Evolutionary conservation across 257 asterid species (phyloP), one percentile per base, ranked within the genome.

Genomic region (Ligustrum vulgare): DNA sequence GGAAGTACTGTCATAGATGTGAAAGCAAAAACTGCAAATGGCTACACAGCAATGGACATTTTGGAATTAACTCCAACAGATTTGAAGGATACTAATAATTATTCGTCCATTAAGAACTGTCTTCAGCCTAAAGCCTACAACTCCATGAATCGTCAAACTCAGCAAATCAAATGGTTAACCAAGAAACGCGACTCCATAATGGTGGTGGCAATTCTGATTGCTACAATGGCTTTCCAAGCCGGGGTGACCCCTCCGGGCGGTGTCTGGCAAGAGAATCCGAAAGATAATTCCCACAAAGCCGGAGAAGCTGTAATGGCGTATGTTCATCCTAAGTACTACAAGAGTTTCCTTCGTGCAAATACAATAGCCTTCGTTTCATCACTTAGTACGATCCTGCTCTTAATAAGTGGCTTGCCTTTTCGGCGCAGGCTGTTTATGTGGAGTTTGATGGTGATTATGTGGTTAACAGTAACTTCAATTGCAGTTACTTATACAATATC

Each of bases 341-440:
- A 69, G 39, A 79, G 34, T 69, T 84, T 83, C 78, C 25, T 84
- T 31, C 77, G 83, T 0, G 58, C 79, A 20, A 90, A 90, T 39
- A 85, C 90, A 0, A 54, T 84, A 22, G 86, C 86, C 70, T 90
- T 88, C 8, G 86, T 28, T 28, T 28, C 31, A 28, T 28, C 31
- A 28, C 31, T 28, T 28, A 28, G 31, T 28, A 28, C 31, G 86
- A 90, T 90, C 11, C 35, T 90, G 77, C 83, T 88, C 8, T 84
- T 90, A 22, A 85, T 89, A 28, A 83, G 89, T 20, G 96, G 90
- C 10, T 69, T 87, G 71, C 95, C 95, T 4, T 85, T 89, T 32
- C 73, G 33, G 43, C 80, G 79, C 8, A 70, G 36, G 72, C 15
- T 83, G 0, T 82, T 84, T 66, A 60, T 85, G 82, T 87, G 90